Evolutionary conservation across 208 protist species (phyloP).

Genomic region (Wallacemonas sp.): DNA sequence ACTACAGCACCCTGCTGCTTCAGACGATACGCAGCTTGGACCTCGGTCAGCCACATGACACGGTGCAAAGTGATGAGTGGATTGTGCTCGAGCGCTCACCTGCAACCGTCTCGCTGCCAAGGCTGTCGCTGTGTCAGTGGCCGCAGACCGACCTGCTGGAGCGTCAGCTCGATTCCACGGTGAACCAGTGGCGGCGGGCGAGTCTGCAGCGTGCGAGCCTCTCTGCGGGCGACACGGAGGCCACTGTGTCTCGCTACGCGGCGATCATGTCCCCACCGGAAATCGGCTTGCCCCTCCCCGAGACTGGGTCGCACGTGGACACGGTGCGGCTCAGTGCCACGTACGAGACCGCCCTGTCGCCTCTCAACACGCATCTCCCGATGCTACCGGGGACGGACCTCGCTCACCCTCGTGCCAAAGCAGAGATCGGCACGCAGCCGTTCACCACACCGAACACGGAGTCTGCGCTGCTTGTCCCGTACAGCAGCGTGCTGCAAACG

Average conservation of each 20-base stretch:
- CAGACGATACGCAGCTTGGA: background rate
- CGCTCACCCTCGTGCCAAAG: too few relatives aligned
- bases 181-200: background rate
- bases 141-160: background rate
- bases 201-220: background rate
- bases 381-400: too few relatives aligned
- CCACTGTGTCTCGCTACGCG: background rate
- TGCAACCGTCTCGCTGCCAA: background rate
- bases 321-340: background rate
- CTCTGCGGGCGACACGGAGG: background rate
- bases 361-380: too few relatives aligned
- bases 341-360: too few relatives aligned
- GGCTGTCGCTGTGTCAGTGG: conserved; percentile 9
- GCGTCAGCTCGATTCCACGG: background rate
- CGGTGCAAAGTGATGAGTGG: background rate
- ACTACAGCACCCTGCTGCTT: conserved; percentile 7
- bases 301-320: too few relatives aligned
- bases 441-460: too few relatives aligned
- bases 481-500: background rate
- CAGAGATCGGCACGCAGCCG: too few relatives aligned
- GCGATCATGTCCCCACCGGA: background rate
- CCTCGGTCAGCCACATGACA: background rate
- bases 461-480: background rate
- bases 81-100: background rate
- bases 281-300: too few relatives aligned